A percentile compares a stretch with the other conserved stretches of the same genome.
These are phyloP conservation scores for Psidium guajava DNA, from an alignment of 345 rosid genomes.

Conservation along the genomic window DNA sequence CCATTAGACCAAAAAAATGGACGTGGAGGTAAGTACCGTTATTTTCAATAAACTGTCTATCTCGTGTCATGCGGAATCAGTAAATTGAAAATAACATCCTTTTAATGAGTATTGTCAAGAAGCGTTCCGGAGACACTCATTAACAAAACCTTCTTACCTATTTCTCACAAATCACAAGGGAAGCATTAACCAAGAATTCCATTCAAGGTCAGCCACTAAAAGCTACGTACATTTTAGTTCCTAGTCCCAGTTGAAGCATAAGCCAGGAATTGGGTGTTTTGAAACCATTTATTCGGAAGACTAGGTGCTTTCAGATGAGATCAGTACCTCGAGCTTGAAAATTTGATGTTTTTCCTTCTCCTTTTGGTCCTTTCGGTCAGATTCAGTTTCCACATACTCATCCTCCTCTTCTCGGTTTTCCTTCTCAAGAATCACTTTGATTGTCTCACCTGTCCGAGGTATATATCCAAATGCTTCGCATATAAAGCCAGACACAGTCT, in stretches of 20 bases:
- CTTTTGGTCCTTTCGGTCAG: constrained; percentile 45
- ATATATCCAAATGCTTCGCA: constrained; percentile 98
- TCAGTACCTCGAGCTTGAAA: constrained; percentile 78
- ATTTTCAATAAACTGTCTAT: background rate
- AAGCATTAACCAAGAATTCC: background rate
- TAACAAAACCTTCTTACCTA: background rate
- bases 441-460: constrained; percentile 89
- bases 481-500: constrained; percentile 93
- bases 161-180: background rate
- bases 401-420: constrained; percentile 62
- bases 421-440: constrained; percentile 71
- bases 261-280: background rate
- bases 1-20: background rate
- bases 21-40: background rate
- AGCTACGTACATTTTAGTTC: background rate
- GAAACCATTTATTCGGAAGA: background rate
- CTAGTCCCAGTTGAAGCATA: background rate
- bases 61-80: background rate
- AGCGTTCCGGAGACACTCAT: background rate
- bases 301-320: background rate
- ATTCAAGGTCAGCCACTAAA: background rate
- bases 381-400: constrained; percentile 47
- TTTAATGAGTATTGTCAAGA: background rate
- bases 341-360: constrained; percentile 55
- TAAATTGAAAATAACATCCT: background rate